Conservation (phyloP, 352 stramenopile genomes). For the Globisporangium apiculatum region DNA sequence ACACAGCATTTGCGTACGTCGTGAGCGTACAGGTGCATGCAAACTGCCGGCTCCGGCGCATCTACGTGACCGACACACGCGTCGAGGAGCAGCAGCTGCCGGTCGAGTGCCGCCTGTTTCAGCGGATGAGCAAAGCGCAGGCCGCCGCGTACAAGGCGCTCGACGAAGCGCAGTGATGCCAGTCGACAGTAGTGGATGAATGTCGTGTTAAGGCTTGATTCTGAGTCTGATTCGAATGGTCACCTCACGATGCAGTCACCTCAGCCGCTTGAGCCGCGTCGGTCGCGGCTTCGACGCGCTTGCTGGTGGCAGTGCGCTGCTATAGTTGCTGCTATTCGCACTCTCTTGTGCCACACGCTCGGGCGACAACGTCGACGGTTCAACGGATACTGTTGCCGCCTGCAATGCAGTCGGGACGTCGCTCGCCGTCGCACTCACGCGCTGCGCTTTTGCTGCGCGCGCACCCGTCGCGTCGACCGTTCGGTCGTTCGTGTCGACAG, state of each 20-base stretch:
- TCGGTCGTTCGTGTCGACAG: neutral
- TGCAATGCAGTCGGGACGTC: conserved; percentile 9
- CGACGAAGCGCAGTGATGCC: conserved; percentile 3
- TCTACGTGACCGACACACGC: conserved; percentile 51
- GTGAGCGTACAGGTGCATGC: conserved; percentile 46
- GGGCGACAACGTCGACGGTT: neutral
- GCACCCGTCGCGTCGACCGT: neutral
- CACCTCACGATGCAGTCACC: conserved; percentile 3
- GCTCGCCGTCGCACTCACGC: conserved; percentile 11
- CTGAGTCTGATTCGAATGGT: no score
- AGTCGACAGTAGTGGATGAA: neutral
- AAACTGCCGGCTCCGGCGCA: conserved; percentile 43
- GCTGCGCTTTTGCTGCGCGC: conserved; percentile 8
- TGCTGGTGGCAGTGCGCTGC: neutral
- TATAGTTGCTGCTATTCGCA: neutral
- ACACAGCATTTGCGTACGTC: conserved; percentile 27
- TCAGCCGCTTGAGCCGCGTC: conserved; percentile 15
- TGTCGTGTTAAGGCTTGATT: no score
- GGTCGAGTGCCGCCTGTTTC: conserved; percentile 46
- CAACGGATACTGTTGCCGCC: neutral
- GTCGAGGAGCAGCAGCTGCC: conserved; percentile 31
- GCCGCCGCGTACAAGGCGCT: conserved; percentile 13
- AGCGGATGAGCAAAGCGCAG: conserved; percentile 30
- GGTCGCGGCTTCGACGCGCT: conserved; percentile 12
- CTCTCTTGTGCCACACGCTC: neutral